Evolutionary conservation across 2,329 filamentous ascomycete genomes (phyloP), one percentile per base, ranked within the genome.

Genomic region (Didymella glomerata): DNA sequence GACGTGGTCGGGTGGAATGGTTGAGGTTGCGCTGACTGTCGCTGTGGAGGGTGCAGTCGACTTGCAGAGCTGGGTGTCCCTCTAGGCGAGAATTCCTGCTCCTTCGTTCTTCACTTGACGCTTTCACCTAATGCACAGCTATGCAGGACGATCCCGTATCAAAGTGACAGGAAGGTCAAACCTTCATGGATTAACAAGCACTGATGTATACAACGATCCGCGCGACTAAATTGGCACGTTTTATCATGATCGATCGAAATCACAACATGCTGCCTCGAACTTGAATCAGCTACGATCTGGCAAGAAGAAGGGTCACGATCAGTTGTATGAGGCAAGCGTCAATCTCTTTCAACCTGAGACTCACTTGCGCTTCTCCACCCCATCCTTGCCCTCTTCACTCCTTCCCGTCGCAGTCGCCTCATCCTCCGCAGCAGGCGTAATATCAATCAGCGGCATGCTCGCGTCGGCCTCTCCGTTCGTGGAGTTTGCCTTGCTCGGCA

Each of bases 401-500:
- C 57, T 60, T 3, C 58, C 62, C 9, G 57, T 67, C 30, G 61
- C 58, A 24, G 59, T 66, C 13, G 57, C 62, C n/a, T 46, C 45
- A 18, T 71, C 66, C 25, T 73, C 67, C 25, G 64, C 62, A 10
- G 65, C 59, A 11, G 68, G 65, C 24, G 67, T 68, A 16, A 72
- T 65, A 48, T 74, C 68, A 44, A 71, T 70, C 32, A 72, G 34
- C 16, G 65, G 54, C 22, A 55, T 48, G 28, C 46, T 60, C 1
- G 28, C 51, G 0, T 61, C 56, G 0, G 57, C 60, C 3, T 61
- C 62, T 13, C 62, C 65, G 9, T 67, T 50, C 11, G 60, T 62
- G 1, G 66, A 65, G 4, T 62, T 59, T 27, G 63, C 63, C 24
- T 67, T 66, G 1, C 65, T 67, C 0, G 60, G 59, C 27, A 57